A percentile compares a stretch with the other conserved stretches of the same genome.
Evolutionary conservation across 352 stramenopile species (phyloP).

Genomic region (Pythium dissotocum): DNA sequence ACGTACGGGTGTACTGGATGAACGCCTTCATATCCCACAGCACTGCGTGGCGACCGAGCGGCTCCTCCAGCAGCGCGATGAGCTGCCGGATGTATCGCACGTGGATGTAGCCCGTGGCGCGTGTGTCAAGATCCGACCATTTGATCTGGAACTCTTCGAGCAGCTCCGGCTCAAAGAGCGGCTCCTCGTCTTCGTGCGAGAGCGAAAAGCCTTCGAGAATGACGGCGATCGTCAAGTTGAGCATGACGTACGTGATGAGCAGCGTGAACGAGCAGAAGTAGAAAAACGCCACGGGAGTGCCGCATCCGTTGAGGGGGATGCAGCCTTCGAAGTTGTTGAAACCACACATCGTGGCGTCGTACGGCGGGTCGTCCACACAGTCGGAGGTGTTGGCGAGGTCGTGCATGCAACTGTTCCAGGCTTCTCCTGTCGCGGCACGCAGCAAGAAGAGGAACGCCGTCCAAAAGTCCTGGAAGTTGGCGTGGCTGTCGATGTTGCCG

Average conservation of each 20-base stretch:
- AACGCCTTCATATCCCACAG: slow-evolving; percentile 46
- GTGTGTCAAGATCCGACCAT: slow-evolving; percentile 89
- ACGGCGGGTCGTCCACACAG: slow-evolving; percentile 67
- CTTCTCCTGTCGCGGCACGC: slow-evolving; percentile 90
- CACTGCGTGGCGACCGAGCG: slow-evolving; percentile 64
- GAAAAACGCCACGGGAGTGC: slow-evolving; percentile 52
- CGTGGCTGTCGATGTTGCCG: slow-evolving; percentile 78
- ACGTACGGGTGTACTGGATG: slow-evolving; percentile 62
- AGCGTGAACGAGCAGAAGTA: slow-evolving; percentile 90
- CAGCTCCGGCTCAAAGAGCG: slow-evolving; percentile 84
- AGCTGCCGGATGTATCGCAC: slow-evolving; percentile 74
- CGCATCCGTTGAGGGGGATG: slow-evolving; percentile 76
- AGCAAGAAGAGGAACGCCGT: slow-evolving; percentile 91
- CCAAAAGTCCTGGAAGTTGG: slow-evolving; percentile 93
- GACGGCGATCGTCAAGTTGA: slow-evolving; percentile 94
- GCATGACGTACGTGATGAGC: slow-evolving; percentile 92
- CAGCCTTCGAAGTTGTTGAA: slow-evolving; percentile 73
- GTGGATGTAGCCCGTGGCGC: slow-evolving; percentile 82
- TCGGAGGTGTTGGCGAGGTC: slow-evolving; percentile 51
- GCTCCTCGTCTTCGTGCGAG: slow-evolving; percentile 85
- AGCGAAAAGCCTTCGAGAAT: slow-evolving; percentile 92
- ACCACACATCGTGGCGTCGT: slow-evolving; percentile 68
- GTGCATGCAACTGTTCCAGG: slow-evolving; percentile 94
- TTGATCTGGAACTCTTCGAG: slow-evolving; percentile 88
- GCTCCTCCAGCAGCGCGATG: slow-evolving; percentile 71